Evolutionary conservation across 169 alveolate species (phyloP).

Genomic region (Blepharisma undulans): DNA sequence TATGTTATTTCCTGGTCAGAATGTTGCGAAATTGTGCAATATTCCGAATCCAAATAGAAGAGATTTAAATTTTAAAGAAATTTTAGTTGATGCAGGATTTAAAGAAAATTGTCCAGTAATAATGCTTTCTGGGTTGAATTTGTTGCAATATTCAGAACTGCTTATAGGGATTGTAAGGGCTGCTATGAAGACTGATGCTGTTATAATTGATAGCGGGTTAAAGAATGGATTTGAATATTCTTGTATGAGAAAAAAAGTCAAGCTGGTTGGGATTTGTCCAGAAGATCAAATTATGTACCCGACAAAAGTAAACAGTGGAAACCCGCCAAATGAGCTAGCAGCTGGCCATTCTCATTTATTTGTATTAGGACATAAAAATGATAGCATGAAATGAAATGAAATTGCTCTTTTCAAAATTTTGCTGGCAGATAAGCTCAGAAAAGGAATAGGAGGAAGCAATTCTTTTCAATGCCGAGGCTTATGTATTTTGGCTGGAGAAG

Average conservation of each 20-base stretch:
- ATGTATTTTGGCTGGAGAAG: neutral
- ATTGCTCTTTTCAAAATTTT: neutral
- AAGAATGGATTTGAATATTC: neutral
- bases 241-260: neutral
- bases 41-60: neutral
- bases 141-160: neutral
- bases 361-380: neutral
- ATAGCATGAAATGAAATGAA: neutral
- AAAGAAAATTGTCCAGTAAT: neutral
- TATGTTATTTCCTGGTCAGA: neutral
- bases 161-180: neutral
- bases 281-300: neutral
- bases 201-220: neutral
- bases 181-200: neutral
- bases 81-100: neutral
- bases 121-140: neutral
- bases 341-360: slow-evolving; percentile 4
- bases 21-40: neutral
- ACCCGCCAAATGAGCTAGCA: neutral
- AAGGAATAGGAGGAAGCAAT: neutral
- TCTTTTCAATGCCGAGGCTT: neutral
- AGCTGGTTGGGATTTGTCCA: neutral
- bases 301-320: neutral
- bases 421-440: neutral
- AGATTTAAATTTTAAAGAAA: neutral